Evolutionary conservation across 768 basidiomycete genomes (phyloP).

Genomic region (Cyclocybe cylindracea): DNA sequence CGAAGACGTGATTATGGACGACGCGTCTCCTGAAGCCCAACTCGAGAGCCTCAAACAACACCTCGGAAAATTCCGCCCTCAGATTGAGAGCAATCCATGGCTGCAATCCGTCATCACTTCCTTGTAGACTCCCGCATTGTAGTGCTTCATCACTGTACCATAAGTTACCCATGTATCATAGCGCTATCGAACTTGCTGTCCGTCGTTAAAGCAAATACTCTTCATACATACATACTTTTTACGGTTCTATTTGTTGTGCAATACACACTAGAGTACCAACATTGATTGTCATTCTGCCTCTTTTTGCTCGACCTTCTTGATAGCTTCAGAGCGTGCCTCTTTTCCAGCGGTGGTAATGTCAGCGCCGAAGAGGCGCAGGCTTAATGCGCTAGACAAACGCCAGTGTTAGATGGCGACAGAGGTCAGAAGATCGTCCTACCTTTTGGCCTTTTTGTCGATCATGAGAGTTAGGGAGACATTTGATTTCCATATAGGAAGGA

Average conservation of each 20-base stretch:
- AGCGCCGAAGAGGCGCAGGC: slow-evolving; percentile 78
- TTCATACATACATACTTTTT: background rate
- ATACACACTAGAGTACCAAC: no score
- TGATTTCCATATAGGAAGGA: slow-evolving; percentile 97
- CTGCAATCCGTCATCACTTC: slow-evolving; percentile 56
- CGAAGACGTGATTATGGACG: slow-evolving; percentile 48
- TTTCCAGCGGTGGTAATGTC: slow-evolving; percentile 57
- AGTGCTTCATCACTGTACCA: background rate
- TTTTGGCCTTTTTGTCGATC: slow-evolving; percentile 97
- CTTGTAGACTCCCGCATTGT: slow-evolving; percentile 21
- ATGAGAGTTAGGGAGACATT: slow-evolving; percentile 85
- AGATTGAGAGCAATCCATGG: slow-evolving; percentile 82
- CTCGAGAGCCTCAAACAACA: slow-evolving; percentile 57
- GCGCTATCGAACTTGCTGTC: no score
- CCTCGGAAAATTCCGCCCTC: slow-evolving; percentile 64
- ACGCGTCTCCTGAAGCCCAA: slow-evolving; percentile 39
- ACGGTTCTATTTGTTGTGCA: background rate
- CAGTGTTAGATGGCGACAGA: background rate
- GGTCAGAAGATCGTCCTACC: slow-evolving; percentile 44
- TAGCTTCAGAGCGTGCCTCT: slow-evolving; percentile 2
- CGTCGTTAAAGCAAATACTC: background rate
- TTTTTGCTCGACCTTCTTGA: background rate
- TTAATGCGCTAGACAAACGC: slow-evolving; percentile 65
- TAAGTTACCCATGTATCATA: no score
- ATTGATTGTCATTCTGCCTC: background rate